These are phyloP conservation scores for Termitomyces sp. DNA, from an alignment of 768 basidiomycete genomes.

Conservation along the genomic window DNA sequence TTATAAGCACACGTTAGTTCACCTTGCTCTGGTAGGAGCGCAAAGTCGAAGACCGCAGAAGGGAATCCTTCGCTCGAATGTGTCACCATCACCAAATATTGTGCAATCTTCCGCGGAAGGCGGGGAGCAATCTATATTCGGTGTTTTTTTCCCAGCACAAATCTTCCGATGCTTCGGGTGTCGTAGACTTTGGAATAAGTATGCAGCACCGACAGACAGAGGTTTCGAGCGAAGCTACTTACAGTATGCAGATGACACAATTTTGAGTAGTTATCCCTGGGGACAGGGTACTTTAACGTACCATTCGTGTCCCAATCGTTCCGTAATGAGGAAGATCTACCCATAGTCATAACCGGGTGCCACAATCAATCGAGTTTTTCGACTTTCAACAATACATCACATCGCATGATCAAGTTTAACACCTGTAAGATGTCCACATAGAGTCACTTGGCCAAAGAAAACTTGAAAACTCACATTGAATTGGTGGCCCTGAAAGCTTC, in stretches of 20 bases:
- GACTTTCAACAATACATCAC: conserved; percentile 21
- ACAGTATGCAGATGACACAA: background rate
- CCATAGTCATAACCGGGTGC: conserved; percentile 24
- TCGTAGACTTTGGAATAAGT: conserved; percentile 19
- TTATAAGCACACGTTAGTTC: conserved; percentile 27
- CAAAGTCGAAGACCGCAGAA: conserved; percentile 24
- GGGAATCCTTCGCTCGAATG: conserved; percentile 29
- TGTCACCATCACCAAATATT: conserved; percentile 29
- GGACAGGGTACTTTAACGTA: background rate
- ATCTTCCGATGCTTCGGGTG: conserved; percentile 37
- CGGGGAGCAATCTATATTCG: conserved; percentile 37
- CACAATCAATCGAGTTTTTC: conserved; percentile 32
- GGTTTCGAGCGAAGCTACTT: background rate
- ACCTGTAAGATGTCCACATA: conserved; percentile 5
- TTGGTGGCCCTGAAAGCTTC: conserved; percentile 29
- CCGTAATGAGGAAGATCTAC: background rate
- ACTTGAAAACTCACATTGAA: conserved; percentile 13
- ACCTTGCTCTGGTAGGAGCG: conserved; percentile 23
- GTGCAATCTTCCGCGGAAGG: conserved; percentile 46
- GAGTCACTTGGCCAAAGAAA: conserved; percentile 25
- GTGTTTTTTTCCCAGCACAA: conserved; percentile 32
- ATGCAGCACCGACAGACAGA: conserved; percentile 2
- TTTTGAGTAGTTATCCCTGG: background rate
- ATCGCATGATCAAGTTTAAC: conserved; percentile 22
- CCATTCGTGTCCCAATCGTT: background rate